Conservation (phyloP, 23 red algal genomes). For the Gracilaria domingensis region DNA sequence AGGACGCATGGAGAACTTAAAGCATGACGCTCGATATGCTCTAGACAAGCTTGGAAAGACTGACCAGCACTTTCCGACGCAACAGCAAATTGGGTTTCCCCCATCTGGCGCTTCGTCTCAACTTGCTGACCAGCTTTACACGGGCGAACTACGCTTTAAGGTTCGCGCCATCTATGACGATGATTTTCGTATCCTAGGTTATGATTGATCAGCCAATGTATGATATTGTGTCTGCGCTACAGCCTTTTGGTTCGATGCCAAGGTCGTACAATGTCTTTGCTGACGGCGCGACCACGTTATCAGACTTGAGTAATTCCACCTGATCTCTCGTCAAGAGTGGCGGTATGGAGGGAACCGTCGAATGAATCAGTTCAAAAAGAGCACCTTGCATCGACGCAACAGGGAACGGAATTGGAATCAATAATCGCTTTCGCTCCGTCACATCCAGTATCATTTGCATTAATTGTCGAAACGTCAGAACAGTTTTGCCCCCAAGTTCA, state of each 20-base stretch:
- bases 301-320: slow-evolving; percentile 73
- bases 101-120: slow-evolving; percentile 70
- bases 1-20: slow-evolving; percentile 77
- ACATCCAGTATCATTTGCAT: slow-evolving; percentile 74
- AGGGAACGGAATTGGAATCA: slow-evolving; percentile 84
- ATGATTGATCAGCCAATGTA: slow-evolving; percentile 57
- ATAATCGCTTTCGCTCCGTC: slow-evolving; percentile 48
- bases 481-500: slow-evolving; percentile 82
- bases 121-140: slow-evolving; percentile 65
- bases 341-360: slow-evolving; percentile 61
- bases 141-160: slow-evolving; percentile 63
- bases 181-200: slow-evolving; percentile 70
- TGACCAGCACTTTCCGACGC: slow-evolving; percentile 62
- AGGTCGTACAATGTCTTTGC: slow-evolving; percentile 53
- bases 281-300: slow-evolving; percentile 81
- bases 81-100: slow-evolving; percentile 81
- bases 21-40: slow-evolving; percentile 62
- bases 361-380: slow-evolving; percentile 68
- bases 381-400: slow-evolving; percentile 74
- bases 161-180: slow-evolving; percentile 70
- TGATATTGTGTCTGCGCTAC: slow-evolving; percentile 25
- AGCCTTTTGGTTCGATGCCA: slow-evolving; percentile 41
- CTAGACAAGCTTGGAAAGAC: slow-evolving; percentile 56
- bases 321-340: slow-evolving; percentile 90
- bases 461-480: slow-evolving; percentile 82